These are phyloP conservation scores for Candida taoyuanica DNA, from an alignment of 805 yeast genomes.

Conservation along the genomic window DNA sequence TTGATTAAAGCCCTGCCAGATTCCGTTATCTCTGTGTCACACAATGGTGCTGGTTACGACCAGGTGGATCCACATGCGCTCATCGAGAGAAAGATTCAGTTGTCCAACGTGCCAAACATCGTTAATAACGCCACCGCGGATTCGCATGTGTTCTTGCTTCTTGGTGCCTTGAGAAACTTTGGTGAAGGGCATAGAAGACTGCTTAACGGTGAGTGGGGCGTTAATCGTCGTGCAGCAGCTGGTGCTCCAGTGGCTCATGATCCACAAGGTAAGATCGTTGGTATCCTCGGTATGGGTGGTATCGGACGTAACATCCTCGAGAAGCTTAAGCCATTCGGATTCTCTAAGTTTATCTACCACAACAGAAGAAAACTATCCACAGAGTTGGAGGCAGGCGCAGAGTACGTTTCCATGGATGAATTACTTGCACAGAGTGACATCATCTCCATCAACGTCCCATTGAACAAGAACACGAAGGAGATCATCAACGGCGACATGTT, in stretches of 20 bases:
- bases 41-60: slow-evolving; percentile 75
- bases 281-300: slow-evolving; percentile 86
- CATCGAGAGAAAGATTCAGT: slow-evolving; percentile 48
- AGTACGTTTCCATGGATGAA: slow-evolving; percentile 69
- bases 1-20: slow-evolving; percentile 50
- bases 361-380: slow-evolving; percentile 55
- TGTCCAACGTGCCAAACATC: slow-evolving; percentile 62
- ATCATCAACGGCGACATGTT: slow-evolving; percentile 57
- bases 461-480: slow-evolving; percentile 68
- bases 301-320: slow-evolving; percentile 79
- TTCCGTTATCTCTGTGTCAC: slow-evolving; percentile 48
- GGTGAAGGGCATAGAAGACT: slow-evolving; percentile 52
- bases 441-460: slow-evolving; percentile 71
- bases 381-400: slow-evolving; percentile 65
- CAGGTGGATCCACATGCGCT: slow-evolving; percentile 58
- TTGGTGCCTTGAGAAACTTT: slow-evolving; percentile 66
- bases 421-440: slow-evolving; percentile 61
- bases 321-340: slow-evolving; percentile 73
- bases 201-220: slow-evolving; percentile 63
- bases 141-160: slow-evolving; percentile 56
- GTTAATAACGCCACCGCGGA: slow-evolving; percentile 73
- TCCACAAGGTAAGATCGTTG: slow-evolving; percentile 72
- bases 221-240: slow-evolving; percentile 43
- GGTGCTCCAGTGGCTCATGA: slow-evolving; percentile 67
- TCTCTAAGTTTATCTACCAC: slow-evolving; percentile 63